These are phyloP conservation scores for Fusarium tjaetaba DNA, from an alignment of 2,329 filamentous ascomycete species.

Conservation along the genomic window DNA sequence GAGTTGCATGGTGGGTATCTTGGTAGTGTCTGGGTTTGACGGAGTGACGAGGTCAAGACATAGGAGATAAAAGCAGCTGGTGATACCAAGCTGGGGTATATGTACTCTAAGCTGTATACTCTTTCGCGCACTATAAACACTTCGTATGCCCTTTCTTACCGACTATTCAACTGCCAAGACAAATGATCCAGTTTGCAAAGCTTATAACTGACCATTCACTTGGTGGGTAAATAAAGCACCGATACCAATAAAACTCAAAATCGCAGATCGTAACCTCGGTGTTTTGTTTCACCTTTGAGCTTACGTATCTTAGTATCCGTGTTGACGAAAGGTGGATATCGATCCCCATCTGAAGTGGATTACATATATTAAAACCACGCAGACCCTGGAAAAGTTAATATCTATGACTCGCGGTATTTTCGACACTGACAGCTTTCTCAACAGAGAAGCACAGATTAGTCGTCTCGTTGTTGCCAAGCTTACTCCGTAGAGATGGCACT, in stretches of 20 bases:
- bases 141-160: rapidly evolving
- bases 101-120: neutral
- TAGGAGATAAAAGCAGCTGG: too few relatives aligned
- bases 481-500: too few relatives aligned
- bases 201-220: neutral
- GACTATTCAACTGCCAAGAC: neutral
- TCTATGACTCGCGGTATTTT: neutral
- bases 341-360: neutral
- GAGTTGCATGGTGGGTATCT: neutral
- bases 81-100: neutral
- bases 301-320: neutral
- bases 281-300: neutral
- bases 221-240: neutral
- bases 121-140: too few relatives aligned
- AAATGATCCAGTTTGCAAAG: too few relatives aligned
- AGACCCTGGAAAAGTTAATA: neutral
- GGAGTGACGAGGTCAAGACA: too few relatives aligned
- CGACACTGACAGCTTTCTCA: neutral
- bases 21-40: too few relatives aligned
- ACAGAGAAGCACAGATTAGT: too few relatives aligned
- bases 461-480: too few relatives aligned
- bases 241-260: neutral
- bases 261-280: neutral
- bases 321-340: neutral
- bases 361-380: neutral